Evolutionary conservation across 1,139 yeast species (phyloP), one percentile per base, ranked within the genome.

Genomic region (Magnusiomyces tetraspermus): DNA sequence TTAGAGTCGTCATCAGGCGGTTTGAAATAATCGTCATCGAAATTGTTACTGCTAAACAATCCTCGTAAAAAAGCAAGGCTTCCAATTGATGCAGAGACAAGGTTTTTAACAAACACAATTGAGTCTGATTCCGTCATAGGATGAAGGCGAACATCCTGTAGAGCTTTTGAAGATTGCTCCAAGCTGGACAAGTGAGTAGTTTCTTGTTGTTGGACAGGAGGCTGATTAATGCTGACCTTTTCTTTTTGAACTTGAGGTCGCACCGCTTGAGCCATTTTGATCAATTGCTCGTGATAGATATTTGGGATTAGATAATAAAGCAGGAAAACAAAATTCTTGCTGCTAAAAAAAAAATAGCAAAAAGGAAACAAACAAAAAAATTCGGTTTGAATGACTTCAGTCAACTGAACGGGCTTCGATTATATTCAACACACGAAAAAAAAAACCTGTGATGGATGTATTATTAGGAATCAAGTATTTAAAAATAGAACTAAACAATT

Each of bases 1-100:
- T 17, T 38, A 4, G 42, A 38, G 6, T 19, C 24, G 8, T 38
- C 24, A 21, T 17, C 22, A 10, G 36, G 45, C 17, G 54, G 51
- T 2, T 40, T 37, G 19, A 54, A 47, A 13, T 46, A 23, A 11
- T 54, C 56, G 28, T 54, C 54, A 5, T 36, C 45, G 19, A 54
- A 54, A 38, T 49, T 52, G 6, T 49, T 48, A 33, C 49, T 53
- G 11, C 50, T 42, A 26, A 54, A 51, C 11, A 54, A 31, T 4
- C 54, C 56, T 19, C 56, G 43, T 13, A 54, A 42, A 40, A 51
- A 54, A 3, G 56, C 51, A 19, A 54, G 49, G 11, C 51, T 47
- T 11, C 56, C 56, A 19, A 54, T 45, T 1, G 54, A 48, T 4
- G 56, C 56, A 26, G 46, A 50, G 13, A 54, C n/a, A 17, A 51